A percentile compares a stretch with the other conserved stretches of the same genome.
Evolutionary conservation across 352 stramenopile species (phyloP).

Genomic region (Pythium oligandrum): DNA sequence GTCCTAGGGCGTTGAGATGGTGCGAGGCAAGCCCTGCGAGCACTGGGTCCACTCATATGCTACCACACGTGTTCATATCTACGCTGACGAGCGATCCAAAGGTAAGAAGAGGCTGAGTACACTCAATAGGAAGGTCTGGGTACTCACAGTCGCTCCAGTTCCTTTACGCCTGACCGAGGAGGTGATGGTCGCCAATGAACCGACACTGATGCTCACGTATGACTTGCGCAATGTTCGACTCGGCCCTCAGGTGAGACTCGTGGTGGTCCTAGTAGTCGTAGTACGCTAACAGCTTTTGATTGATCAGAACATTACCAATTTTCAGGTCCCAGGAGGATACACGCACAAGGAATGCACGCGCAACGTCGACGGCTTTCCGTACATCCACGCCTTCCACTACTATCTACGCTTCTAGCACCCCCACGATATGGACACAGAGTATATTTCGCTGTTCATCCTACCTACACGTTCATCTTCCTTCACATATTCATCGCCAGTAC

Average conservation of each 20-base stretch:
- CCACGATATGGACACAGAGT: background rate
- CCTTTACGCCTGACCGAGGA: constrained; percentile 66
- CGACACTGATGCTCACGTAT: constrained; percentile 57
- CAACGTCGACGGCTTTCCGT: constrained; percentile 64
- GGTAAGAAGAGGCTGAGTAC: constrained; percentile 14
- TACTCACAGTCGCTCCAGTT: constrained; percentile 20
- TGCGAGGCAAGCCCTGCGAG: constrained; percentile 51
- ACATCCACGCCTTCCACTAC: constrained; percentile 77
- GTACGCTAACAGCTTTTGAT: background rate
- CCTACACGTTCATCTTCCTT: too few relatives aligned
- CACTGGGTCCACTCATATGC: constrained; percentile 57
- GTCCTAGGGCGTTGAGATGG: constrained; percentile 44
- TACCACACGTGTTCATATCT: constrained; percentile 54
- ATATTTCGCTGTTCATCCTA: background rate
- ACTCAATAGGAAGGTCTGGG: too few relatives aligned
- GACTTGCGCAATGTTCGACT: constrained; percentile 51
- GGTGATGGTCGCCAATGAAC: constrained; percentile 35
- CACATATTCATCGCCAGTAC: constrained; percentile 12
- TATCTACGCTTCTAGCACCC: constrained; percentile 51
- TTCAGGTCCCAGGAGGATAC: constrained; percentile 58
- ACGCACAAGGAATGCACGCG: constrained; percentile 44
- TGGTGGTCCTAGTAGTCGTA: too few relatives aligned
- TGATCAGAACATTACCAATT: constrained; percentile 24
- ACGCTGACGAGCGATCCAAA: constrained; percentile 35
- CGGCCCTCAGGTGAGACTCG: constrained; percentile 29